Evolutionary conservation across 495 filamentous ascomycete species (phyloP), one percentile per base, ranked within the genome.

Genomic region (Penicillium goetzii): DNA sequence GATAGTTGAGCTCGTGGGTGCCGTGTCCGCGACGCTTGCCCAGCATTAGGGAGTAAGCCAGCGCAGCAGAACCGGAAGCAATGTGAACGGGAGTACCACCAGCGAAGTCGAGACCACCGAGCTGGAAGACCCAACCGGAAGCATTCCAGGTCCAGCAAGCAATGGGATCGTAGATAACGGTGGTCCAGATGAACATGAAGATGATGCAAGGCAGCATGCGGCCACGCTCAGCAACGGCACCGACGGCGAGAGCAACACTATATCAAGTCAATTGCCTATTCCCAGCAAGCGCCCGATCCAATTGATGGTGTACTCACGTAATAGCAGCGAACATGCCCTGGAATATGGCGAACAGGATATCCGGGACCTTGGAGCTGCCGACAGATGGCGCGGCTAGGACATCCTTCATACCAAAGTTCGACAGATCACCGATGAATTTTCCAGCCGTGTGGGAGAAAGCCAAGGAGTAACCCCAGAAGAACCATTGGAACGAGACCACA

Each of bases 81-180:
- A 99, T 97, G 78, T 99, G 95, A 40, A 99, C 95, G 1, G 95
- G 95, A 5, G 93, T 97, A 68, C 95, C 94, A 73, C 95, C 95
- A 45, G 95, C 95, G 70, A 97, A 99, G 77, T 99, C 95, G 58
- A 97, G 85, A 34, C 92, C 93, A 58, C 95, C 95, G 76, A 95
- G 84, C 43, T 84, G 79, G 73, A 84, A 89, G 21, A 89, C 88
- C 95, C 95, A 99, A 56, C 95, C 95, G 14, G 78, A 72, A 1
- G 88, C 70, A 74, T 98, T 98, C 95, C 95, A 99, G 32, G 94
- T 97, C 95, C 95, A 99, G 85, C 94, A 99, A 30, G 93, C 93
- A 70, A 97, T 90, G 3, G 93, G 91, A 69, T 97, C 91, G 76
- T 97, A 97, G 72, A 98, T 92, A 59, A 98, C 76, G 26, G 95